phyloP scores from a whole-genome alignment of 2,329 filamentous ascomycete genomes.

The Furcasterigmium furcatum region DNA sequence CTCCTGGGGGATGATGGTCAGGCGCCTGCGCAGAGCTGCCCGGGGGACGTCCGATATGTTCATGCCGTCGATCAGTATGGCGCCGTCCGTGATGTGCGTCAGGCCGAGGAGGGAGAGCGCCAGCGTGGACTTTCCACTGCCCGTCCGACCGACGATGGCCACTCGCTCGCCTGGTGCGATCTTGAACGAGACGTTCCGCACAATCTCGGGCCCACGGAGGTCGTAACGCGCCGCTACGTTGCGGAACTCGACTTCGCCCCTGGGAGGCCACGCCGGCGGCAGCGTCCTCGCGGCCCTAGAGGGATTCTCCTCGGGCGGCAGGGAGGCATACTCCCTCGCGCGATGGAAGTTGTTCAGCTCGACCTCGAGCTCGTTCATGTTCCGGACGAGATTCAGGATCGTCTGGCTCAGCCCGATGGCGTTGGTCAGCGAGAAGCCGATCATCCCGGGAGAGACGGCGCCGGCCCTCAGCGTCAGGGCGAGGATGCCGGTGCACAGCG shows the following conservation, averaged over 20 bases:
- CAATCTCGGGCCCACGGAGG: no score
- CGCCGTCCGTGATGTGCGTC: constrained; percentile 20
- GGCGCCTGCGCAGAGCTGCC: constrained; percentile 20
- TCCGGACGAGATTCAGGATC: constrained; percentile 47
- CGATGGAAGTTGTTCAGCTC: constrained; percentile 53
- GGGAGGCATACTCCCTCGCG: constrained; percentile 44
- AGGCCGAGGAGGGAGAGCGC: constrained; percentile 23
- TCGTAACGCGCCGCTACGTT: constrained; percentile 5
- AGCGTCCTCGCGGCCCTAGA: no score
- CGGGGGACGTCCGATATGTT: constrained; percentile 17
- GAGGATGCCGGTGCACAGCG: constrained; percentile 47
- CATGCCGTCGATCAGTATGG: constrained; percentile 22
- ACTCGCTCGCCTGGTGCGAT: constrained; percentile 30
- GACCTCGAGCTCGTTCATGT: constrained; percentile 54
- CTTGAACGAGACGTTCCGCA: constrained; percentile 22
- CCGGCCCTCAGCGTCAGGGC: constrained; percentile 45
- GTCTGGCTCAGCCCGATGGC: constrained; percentile 49
- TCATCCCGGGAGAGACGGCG: constrained; percentile 45
- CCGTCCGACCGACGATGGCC: constrained; percentile 40
- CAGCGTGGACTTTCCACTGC: constrained; percentile 31
- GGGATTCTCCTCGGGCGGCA: constrained; percentile 40
- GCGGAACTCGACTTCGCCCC: not conserved
- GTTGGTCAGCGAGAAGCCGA: constrained; percentile 54
- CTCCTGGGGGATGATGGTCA: constrained; percentile 27
- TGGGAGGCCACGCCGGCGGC: not conserved